Percentiles rank a stretch among this genome's conserved stretches.
Conservation (phyloP, 768 basidiomycete genomes). For the Lactifluus subvellereus region DNA sequence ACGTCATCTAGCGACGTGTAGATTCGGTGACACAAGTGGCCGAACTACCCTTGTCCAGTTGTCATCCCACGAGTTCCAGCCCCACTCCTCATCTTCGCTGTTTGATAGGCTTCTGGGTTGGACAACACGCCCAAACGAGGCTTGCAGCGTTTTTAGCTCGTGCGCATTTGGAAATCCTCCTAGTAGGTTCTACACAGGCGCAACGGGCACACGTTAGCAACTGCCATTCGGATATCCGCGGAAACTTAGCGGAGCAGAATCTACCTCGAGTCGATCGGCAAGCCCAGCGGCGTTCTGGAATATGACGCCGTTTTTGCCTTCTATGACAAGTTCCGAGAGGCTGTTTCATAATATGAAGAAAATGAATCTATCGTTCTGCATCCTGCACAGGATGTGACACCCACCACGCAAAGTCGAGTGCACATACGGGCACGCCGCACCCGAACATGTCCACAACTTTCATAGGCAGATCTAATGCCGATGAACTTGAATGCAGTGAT, state of each 20-base stretch:
- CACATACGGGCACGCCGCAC: conserved; percentile 89
- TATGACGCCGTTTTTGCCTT: conserved; percentile 76
- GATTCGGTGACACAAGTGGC: conserved; percentile 20
- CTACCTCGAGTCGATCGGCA: conserved; percentile 64
- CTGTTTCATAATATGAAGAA: conserved; percentile 35
- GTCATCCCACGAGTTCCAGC: conserved; percentile 25
- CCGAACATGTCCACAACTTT: conserved; percentile 99
- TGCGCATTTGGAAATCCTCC: conserved; percentile 16
- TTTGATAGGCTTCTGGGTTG: not conserved
- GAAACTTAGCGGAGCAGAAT: conserved; percentile 24
- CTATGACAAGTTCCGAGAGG: conserved; percentile 78
- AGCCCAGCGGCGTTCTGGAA: conserved; percentile 67
- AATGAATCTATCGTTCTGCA: not conserved
- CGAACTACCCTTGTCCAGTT: conserved; percentile 26
- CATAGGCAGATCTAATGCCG: conserved; percentile 92
- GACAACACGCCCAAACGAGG: conserved; percentile 8
- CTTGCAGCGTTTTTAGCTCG: conserved; percentile 14
- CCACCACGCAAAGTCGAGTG: conserved; percentile 83
- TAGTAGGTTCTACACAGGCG: conserved; percentile 15
- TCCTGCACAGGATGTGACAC: conserved; percentile 23
- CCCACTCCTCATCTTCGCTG: conserved; percentile 11
- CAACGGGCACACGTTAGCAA: not conserved
- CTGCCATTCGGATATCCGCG: not conserved
- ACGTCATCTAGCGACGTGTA: conserved; percentile 19
- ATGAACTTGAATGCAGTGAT: conserved; percentile 86